Evolutionary conservation across 1,284 basidiomycete genomes (phyloP).

Genomic region (Austropuccinia psidii): DNA sequence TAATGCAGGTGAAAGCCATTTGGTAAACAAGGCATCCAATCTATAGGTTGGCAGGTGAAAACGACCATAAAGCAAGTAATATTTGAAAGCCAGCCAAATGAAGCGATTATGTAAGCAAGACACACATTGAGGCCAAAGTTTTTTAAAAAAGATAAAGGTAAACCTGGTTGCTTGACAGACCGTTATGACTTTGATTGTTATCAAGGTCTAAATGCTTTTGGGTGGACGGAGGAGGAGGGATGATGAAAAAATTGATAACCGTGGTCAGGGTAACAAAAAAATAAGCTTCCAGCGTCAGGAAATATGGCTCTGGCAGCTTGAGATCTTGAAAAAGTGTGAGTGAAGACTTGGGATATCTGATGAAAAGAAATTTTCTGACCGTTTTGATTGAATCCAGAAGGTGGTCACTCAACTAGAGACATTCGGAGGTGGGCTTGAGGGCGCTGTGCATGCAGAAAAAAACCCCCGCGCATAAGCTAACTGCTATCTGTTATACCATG

Average conservation of each 20-base stretch:
- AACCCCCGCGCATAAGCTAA: too few species aligned
- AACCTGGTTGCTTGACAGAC: conserved; percentile 17
- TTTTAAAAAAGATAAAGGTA: background rate
- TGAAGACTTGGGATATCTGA: too few species aligned
- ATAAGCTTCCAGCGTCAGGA: too few species aligned
- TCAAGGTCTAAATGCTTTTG: conserved; percentile 2
- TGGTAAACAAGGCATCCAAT: conserved; percentile 19
- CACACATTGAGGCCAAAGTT: background rate
- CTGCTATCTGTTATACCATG: too few species aligned
- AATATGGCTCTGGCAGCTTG: too few species aligned
- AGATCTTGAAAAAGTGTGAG: too few species aligned
- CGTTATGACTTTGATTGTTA: background rate
- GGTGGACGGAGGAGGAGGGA: conserved; percentile 15
- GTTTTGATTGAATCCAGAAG: too few species aligned
- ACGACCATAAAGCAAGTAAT: conserved; percentile 27
- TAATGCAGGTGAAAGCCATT: conserved; percentile 21
- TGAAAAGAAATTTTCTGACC: too few species aligned
- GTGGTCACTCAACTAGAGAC: too few species aligned
- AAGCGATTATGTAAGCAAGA: background rate
- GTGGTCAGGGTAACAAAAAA: conserved; percentile 20
- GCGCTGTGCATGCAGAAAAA: too few species aligned
- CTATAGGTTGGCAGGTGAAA: conserved; percentile 28
- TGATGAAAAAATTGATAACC: conserved; percentile 15
- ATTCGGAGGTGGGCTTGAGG: too few species aligned
- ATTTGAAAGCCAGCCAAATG: background rate